Conservation (phyloP, 352 stramenopile species). For the Halophytophthora polymorphica region DNA sequence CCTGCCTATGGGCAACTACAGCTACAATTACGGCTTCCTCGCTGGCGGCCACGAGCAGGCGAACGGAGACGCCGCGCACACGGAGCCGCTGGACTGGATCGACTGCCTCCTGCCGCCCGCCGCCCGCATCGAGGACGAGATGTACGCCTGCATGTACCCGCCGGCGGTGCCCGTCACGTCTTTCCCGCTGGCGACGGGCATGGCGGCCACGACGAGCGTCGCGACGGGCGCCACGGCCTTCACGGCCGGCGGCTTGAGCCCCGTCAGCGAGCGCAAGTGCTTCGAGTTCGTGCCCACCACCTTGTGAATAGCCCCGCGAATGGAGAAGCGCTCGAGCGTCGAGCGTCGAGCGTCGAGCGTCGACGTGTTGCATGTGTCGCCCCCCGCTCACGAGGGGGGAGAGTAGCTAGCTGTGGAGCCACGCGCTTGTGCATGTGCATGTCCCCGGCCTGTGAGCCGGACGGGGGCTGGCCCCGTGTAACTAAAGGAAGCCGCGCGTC, state of each 20-base stretch:
- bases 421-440: not conserved
- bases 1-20: too few relatives aligned
- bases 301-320: conserved; percentile 19
- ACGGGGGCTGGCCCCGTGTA: too few relatives aligned
- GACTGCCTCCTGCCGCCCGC: conserved; percentile 43
- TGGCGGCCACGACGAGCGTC: too few relatives aligned
- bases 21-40: conserved; percentile 5
- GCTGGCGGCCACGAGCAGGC: conserved; percentile 11
- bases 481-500: too few relatives aligned
- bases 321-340: too few relatives aligned
- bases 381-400: not conserved
- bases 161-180: conserved; percentile 9
- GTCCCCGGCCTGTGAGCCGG: not conserved
- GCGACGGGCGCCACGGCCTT: too few relatives aligned
- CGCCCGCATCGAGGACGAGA: conserved; percentile 31
- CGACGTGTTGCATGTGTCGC: not conserved
- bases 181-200: conserved; percentile 1
- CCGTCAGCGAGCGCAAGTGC: conserved; percentile 18
- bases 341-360: too few relatives aligned
- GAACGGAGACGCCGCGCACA: conserved; percentile 12
- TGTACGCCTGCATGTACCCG: conserved; percentile 42
- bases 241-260: not conserved
- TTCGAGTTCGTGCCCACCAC: conserved; percentile 33
- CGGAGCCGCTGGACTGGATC: conserved; percentile 54
- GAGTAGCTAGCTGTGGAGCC: not conserved